phyloP scores from a whole-genome alignment of 495 filamentous ascomycete species.

The Elaphomyces granulatus region DNA sequence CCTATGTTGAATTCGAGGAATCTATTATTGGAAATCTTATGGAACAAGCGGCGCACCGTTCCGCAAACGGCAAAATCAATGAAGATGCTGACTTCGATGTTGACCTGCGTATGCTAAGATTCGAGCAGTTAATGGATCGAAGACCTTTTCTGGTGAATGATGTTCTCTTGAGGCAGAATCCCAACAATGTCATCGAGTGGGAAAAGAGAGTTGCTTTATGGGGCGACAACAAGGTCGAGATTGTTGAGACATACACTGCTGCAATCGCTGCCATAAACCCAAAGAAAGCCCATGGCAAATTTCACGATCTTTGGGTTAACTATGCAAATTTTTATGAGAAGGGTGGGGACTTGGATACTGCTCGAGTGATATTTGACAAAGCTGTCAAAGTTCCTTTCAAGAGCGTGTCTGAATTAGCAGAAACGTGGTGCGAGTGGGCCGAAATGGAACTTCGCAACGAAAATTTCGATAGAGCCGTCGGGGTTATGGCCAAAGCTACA shows the following conservation, averaged over 20 bases:
- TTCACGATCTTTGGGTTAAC: slow-evolving; percentile 91
- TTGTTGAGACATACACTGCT: slow-evolving; percentile 89
- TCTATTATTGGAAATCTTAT: slow-evolving; percentile 83
- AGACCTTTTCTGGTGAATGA: slow-evolving; percentile 95
- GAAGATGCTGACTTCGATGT: slow-evolving; percentile 89
- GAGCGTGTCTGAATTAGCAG: slow-evolving; percentile 83
- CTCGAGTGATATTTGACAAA: slow-evolving; percentile 90
- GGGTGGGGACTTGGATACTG: slow-evolving; percentile 70
- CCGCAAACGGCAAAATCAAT: slow-evolving; percentile 66
- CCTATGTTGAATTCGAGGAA: slow-evolving; percentile 94
- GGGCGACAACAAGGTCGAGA: slow-evolving; percentile 83
- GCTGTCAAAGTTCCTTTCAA: slow-evolving; percentile 96
- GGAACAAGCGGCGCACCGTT: slow-evolving; percentile 69
- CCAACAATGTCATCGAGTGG: slow-evolving; percentile 95
- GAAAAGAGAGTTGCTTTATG: slow-evolving; percentile 89
- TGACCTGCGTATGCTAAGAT: slow-evolving; percentile 94
- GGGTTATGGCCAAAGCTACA: slow-evolving; percentile 93
- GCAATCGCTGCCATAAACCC: slow-evolving; percentile 87
- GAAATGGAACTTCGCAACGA: slow-evolving; percentile 94
- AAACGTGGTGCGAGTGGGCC: slow-evolving; percentile 98
- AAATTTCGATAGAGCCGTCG: slow-evolving; percentile 87
- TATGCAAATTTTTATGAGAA: slow-evolving; percentile 97
- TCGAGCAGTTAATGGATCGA: slow-evolving; percentile 96
- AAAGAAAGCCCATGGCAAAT: slow-evolving; percentile 87
- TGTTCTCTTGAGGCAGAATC: slow-evolving; percentile 87